Base-by-base conservation (phyloP, 2,329 filamentous ascomycete genomes). In the Reticulascus tulasneorum region DNA sequence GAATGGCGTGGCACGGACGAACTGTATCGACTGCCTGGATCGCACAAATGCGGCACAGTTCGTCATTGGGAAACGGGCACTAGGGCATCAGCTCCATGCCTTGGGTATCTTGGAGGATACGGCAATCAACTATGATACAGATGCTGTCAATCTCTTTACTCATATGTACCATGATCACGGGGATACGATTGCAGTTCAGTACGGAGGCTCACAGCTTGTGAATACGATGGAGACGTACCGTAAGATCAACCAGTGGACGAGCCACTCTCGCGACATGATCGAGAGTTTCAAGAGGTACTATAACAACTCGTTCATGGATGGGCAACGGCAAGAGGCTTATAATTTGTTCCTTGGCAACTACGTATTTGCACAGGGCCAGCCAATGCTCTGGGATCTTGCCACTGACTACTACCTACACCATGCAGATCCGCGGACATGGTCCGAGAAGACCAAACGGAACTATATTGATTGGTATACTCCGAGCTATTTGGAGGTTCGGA, bases 211-310 rank as follows among this genome's bases (percentile, higher is more conserved):
- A 3, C 93, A 98, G 60, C 75, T 98, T 1, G 93, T 98, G 51
- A 98, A 98, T 58, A 98, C 93, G 0, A 97, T 98, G 90, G 90
- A 94, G 47, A 98, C 93, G 5, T 98, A 98, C 59, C 85, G 93
- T 38, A 97, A 97, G 63, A 94, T 96, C 58, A 97, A 97, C 49
- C 91, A 97, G 58, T 98, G 93, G 93, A 94, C 89, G 17, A 95
- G 88, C 51, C 89, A 95, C 59, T 96, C 91, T 3, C 78, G 93
- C 48, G 93, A 98, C 59, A 97, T 98, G 91, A 90, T 98, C 16
- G 93, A 98, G 64, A 95, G 88, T 58, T 96, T 98, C 69, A 98
- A 97, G 60, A 79, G 93, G 19, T 98, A 97, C 60, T 98, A 98
- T 62, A 95, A 97, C 64, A 98, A 98, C 55, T 94, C 91, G 0